Evolutionary conservation across 2,329 filamentous ascomycete species (phyloP).

Genomic region (Trichoderma sp.): DNA sequence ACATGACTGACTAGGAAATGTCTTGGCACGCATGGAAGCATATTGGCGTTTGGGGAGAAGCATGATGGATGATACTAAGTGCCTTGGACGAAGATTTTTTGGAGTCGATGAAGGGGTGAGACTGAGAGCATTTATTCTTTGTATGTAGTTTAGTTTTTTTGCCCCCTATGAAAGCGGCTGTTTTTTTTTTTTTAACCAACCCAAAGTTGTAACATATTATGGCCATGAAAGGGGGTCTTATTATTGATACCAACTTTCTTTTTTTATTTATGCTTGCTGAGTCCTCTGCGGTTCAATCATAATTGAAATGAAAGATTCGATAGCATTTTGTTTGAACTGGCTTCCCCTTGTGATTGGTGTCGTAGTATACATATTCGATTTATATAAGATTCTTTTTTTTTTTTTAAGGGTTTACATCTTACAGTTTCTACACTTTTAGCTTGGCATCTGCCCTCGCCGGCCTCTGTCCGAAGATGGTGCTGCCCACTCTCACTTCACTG

Average conservation of each 20-base stretch:
- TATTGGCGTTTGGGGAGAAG: constrained; percentile 28
- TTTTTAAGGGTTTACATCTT: not conserved
- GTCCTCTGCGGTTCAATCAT: not conserved
- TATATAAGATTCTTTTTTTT: not conserved
- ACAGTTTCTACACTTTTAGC: constrained; percentile 46
- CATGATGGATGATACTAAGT: not conserved
- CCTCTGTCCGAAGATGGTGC: constrained; percentile 85
- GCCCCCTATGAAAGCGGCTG: constrained; percentile 10
- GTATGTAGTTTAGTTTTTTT: constrained; percentile 16
- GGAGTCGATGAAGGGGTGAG: not conserved
- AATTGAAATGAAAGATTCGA: not conserved
- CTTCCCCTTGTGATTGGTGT: not conserved
- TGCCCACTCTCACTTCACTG: constrained; percentile 85
- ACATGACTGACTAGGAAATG: constrained; percentile 18
- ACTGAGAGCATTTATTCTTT: constrained; percentile 8
- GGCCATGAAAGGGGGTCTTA: not conserved
- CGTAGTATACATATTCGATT: not conserved
- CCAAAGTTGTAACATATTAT: not conserved
- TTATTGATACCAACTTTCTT: constrained; percentile 17
- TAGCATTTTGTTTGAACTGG: not conserved
- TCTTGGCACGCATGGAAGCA: constrained; percentile 49
- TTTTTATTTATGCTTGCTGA: not conserved
- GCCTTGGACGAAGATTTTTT: not conserved
- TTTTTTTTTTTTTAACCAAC: not conserved
- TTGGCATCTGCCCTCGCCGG: constrained; percentile 77